Conservation (phyloP, 1,284 basidiomycete species). For the Puccinia polysora region DNA sequence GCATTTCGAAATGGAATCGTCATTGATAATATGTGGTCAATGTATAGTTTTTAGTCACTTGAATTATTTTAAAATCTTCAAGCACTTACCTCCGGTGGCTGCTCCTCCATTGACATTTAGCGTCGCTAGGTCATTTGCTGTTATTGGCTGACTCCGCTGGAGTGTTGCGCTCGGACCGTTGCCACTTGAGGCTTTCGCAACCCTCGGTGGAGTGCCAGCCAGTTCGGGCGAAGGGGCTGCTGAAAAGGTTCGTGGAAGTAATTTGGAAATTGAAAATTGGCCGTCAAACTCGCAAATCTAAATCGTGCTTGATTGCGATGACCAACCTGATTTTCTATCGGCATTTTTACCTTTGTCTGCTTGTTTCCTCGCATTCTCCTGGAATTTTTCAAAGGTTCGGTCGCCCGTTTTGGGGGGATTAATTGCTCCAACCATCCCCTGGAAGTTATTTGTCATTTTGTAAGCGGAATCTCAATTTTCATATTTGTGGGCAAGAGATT, state of each 20-base stretch:
- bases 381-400: slow-evolving; percentile 31
- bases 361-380: slow-evolving; percentile 2
- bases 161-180: background rate
- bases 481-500: background rate
- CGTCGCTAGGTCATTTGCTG: slow-evolving; percentile 7
- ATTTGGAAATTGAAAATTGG: background rate
- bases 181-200: background rate
- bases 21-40: background rate
- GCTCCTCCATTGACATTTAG: background rate
- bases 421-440: slow-evolving; percentile 43
- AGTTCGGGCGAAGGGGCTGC: background rate
- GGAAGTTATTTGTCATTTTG: background rate
- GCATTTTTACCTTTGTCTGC: slow-evolving; percentile 3
- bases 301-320: background rate
- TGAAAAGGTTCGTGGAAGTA: no score
- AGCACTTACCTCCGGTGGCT: slow-evolving; percentile 1
- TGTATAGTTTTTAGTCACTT: background rate
- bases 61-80: background rate
- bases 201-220: no score
- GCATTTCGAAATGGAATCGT: no score
- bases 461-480: background rate
- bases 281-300: background rate
- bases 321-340: background rate
- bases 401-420: slow-evolving; percentile 10
- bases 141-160: background rate